Conservation (phyloP, 2,329 filamentous ascomycete genomes). For the Diaporthe batatas region DNA sequence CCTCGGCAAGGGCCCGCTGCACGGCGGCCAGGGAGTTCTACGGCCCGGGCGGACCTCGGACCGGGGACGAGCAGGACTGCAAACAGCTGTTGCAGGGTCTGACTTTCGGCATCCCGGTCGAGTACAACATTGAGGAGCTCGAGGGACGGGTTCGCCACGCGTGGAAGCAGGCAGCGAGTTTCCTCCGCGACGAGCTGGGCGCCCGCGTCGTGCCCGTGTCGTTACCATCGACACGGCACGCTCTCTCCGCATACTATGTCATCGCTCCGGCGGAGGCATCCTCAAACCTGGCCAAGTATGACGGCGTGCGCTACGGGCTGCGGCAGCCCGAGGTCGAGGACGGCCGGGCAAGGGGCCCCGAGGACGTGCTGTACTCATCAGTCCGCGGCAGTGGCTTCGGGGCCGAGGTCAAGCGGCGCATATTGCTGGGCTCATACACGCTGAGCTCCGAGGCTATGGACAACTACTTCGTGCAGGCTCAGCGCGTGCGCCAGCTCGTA, state of each 20-base stretch:
- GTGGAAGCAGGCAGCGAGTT: constrained; percentile 75
- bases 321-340: constrained; percentile 39
- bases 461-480: constrained; percentile 97
- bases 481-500: constrained; percentile 86
- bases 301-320: constrained; percentile 84
- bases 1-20: constrained; percentile 66
- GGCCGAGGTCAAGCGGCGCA: constrained; percentile 85
- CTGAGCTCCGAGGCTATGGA: constrained; percentile 91
- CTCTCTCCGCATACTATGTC: constrained; percentile 94
- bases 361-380: constrained; percentile 79
- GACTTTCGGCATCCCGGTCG: constrained; percentile 71
- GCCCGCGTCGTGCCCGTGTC: constrained; percentile 81
- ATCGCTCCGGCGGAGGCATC: constrained; percentile 95
- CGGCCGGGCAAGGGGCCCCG: constrained; percentile 63
- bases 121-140: constrained; percentile 92
- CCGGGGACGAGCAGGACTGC: constrained; percentile 44
- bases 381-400: constrained; percentile 84
- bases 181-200: constrained; percentile 71
- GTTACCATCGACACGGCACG: constrained; percentile 85
- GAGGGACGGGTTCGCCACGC: constrained; percentile 75
- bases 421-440: constrained; percentile 90
- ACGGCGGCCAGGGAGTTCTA: constrained; percentile 49
- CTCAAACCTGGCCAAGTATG: constrained; percentile 96
- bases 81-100: constrained; percentile 50
- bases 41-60: constrained; percentile 25